A percentile compares a stretch with the other conserved stretches of the same genome.
phyloP scores from a whole-genome alignment of 179 eudicot genomes.

The Corrigiola litoralis region DNA sequence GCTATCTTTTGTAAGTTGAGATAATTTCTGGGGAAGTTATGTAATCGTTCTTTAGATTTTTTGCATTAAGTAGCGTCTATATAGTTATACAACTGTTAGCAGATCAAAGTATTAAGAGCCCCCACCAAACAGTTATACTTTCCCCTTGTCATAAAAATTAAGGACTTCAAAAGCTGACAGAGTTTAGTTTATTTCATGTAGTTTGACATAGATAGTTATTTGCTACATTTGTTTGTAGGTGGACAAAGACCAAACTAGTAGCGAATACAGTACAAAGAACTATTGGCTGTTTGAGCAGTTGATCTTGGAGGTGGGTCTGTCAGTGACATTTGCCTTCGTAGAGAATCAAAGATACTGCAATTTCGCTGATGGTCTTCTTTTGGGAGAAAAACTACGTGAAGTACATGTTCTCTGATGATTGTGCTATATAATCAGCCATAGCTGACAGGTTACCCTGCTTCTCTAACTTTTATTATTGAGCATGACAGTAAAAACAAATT shows the following conservation, averaged over 20 bases:
- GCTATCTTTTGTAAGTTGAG: constrained; percentile 8
- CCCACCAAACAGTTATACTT: not conserved
- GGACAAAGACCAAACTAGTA: not conserved
- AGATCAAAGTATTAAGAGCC: too few relatives aligned
- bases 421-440: too few relatives aligned
- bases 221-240: not conserved
- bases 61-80: not conserved
- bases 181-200: not conserved
- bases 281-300: constrained; percentile 77
- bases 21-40: not conserved
- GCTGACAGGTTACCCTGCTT: too few relatives aligned
- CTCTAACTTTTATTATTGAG: too few relatives aligned
- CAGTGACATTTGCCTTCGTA: not conserved
- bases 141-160: too few relatives aligned
- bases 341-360: not conserved
- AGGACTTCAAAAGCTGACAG: not conserved
- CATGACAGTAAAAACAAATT: too few relatives aligned
- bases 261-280: not conserved
- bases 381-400: not conserved
- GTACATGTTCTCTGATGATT: too few relatives aligned
- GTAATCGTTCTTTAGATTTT: not conserved
- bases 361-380: not conserved
- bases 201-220: not conserved
- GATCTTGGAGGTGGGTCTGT: constrained; percentile 99
- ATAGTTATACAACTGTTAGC: too few relatives aligned